These are phyloP conservation scores for Pythium coloratum DNA, from an alignment of 352 stramenopile genomes.

Conservation along the genomic window DNA sequence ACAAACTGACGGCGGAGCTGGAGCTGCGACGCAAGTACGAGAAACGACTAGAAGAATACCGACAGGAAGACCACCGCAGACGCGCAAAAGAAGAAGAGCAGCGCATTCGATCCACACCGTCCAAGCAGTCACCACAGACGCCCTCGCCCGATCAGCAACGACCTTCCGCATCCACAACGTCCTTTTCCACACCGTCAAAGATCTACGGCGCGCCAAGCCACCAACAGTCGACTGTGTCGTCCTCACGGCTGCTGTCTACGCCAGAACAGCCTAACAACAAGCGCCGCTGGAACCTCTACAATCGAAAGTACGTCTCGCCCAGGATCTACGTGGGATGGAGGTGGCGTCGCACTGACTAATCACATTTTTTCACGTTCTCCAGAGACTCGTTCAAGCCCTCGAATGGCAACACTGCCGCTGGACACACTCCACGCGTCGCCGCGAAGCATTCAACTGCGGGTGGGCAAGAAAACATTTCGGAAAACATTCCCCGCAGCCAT, in stretches of 20 bases:
- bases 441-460: slow-evolving; percentile 17
- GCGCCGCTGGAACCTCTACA: slow-evolving; percentile 70
- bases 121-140: slow-evolving; percentile 3
- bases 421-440: background rate
- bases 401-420: background rate
- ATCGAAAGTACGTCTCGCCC: slow-evolving; percentile 49
- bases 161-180: background rate
- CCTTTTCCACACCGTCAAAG: slow-evolving; percentile 2
- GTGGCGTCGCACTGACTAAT: background rate
- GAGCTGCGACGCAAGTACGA: slow-evolving; percentile 79
- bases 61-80: slow-evolving; percentile 57
- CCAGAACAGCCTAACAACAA: slow-evolving; percentile 44
- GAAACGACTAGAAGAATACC: slow-evolving; percentile 71
- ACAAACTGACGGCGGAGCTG: slow-evolving; percentile 61
- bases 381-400: slow-evolving; percentile 21
- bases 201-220: slow-evolving; percentile 27
- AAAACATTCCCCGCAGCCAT: slow-evolving; percentile 69
- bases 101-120: slow-evolving; percentile 2
- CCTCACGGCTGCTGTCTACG: slow-evolving; percentile 29
- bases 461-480: slow-evolving; percentile 74
- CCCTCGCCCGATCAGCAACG: background rate
- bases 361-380: background rate
- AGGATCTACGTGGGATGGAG: background rate
- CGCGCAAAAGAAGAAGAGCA: slow-evolving; percentile 48
- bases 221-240: slow-evolving; percentile 38